Evolutionary conservation across 306 rosid genomes (phyloP), one percentile per base, ranked within the genome.

Genomic region (Prunus kanzakura): DNA sequence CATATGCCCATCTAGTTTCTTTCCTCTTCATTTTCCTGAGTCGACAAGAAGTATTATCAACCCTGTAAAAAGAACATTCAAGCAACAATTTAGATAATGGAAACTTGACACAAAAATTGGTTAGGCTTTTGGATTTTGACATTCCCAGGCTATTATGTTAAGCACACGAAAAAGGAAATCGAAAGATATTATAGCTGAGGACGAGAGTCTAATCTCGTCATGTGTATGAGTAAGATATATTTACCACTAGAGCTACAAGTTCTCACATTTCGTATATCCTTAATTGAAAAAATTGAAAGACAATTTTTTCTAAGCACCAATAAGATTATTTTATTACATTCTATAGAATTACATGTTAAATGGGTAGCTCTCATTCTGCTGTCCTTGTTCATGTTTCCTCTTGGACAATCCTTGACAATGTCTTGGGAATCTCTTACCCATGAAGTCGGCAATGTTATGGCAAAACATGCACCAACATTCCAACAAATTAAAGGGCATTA

Each of bases 401-500:
- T 75, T 75, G 79, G 49, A 41, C 79, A 75, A 15, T 41, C 49
- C 49, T 35, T 27, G 65, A 67, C 68, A 51, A 51, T 58, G 45
- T 51, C 23, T 43, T 73, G 55, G 80, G 84, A 81, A 66, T 66
- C 80, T 67, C 71, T 41, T 35, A 65, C 64, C 45, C 69, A 47
- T 43, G 22, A 74, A 27, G 69, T 77, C 84, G 87, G 85, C 72
- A 60, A 38, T 16, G 51, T 60, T 46, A 38, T 38, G 60, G 61
- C 80, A 62, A 27, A 76, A 65, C 68, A 57, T 57, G 72, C 46
- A 51, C 69, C 72, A 78, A 51, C 79, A 69, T 63, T 27, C 72
- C 76, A 76, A 79, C 83, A 80, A 75, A 75, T 64, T 18, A 43
- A 60, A 71, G 75, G 62, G 76, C 52, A 70, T 62, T 69, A 45